Percentiles rank a stretch among this genome's conserved stretches.
Evolutionary conservation across 768 basidiomycete species (phyloP).

Genomic region (Kwoniella sp.): DNA sequence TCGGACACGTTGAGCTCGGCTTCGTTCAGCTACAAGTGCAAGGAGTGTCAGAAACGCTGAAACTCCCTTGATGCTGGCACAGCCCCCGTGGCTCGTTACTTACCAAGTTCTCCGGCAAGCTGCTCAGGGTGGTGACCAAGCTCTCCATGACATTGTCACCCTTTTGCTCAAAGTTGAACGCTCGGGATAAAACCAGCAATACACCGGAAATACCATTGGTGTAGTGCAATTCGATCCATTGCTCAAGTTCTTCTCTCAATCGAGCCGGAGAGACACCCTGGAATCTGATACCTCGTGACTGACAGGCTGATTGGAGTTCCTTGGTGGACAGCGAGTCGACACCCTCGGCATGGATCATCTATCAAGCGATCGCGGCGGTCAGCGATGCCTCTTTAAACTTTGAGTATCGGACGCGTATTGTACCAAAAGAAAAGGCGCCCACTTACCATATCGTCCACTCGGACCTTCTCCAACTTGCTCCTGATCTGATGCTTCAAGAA

Average conservation of each 20-base stretch:
- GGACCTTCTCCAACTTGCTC: conserved; percentile 74
- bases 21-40: conserved; percentile 76
- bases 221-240: conserved; percentile 93
- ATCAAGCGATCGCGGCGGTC: neutral
- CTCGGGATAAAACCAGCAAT: conserved; percentile 86
- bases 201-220: conserved; percentile 89
- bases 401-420: no score
- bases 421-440: neutral
- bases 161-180: conserved; percentile 87
- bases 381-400: neutral
- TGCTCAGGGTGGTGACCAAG: conserved; percentile 85
- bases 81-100: conserved; percentile 48
- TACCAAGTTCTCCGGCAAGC: conserved; percentile 91
- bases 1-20: conserved; percentile 94
- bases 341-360: conserved; percentile 86
- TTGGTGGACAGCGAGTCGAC: conserved; percentile 86
- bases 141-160: conserved; percentile 81
- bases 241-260: conserved; percentile 82
- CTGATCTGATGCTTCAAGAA: conserved; percentile 92
- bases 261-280: conserved; percentile 82
- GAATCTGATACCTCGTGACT: conserved; percentile 90
- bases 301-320: conserved; percentile 89
- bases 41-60: neutral
- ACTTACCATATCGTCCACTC: conserved; percentile 76
- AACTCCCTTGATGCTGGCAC: no score